phyloP scores from a whole-genome alignment of 176 grass and related monocot genomes.

The Cymbopogon citratus region DNA sequence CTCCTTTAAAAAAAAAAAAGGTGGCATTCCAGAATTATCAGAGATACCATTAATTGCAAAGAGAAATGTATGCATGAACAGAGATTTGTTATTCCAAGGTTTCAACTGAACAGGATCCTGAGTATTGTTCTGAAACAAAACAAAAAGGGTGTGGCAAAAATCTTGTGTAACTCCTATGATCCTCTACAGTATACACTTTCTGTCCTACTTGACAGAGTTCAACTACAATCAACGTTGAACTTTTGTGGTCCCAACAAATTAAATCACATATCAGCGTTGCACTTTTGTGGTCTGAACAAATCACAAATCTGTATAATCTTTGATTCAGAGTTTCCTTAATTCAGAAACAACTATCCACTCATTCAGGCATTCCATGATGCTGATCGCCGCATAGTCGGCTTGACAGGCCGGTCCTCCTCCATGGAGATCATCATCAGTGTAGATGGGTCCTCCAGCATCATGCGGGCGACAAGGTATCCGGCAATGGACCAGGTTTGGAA shows the following conservation, averaged over 20 bases:
- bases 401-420: constrained; percentile 81
- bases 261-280: neutral
- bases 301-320: neutral
- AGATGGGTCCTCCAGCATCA: constrained; percentile 94
- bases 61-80: neutral
- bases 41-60: neutral
- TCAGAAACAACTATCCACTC: neutral
- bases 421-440: constrained; percentile 82
- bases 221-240: constrained; percentile 11
- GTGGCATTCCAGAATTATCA: no score
- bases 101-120: constrained; percentile 7
- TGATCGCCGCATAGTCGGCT: constrained; percentile 60
- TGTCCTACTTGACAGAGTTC: constrained; percentile 27
- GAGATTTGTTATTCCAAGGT: constrained; percentile 9
- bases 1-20: no score
- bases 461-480: constrained; percentile 79
- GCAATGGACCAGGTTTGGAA: constrained; percentile 94
- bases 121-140: neutral
- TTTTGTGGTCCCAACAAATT: neutral
- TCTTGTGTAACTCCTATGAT: neutral
- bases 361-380: constrained; percentile 74
- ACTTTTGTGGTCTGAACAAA: neutral
- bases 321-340: neutral
- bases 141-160: constrained; percentile 6
- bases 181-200: constrained; percentile 30